Percentiles rank a stretch among this genome's conserved stretches.
Evolutionary conservation across 139 green algal species (phyloP).

Genomic region (Micractinium sp.): DNA sequence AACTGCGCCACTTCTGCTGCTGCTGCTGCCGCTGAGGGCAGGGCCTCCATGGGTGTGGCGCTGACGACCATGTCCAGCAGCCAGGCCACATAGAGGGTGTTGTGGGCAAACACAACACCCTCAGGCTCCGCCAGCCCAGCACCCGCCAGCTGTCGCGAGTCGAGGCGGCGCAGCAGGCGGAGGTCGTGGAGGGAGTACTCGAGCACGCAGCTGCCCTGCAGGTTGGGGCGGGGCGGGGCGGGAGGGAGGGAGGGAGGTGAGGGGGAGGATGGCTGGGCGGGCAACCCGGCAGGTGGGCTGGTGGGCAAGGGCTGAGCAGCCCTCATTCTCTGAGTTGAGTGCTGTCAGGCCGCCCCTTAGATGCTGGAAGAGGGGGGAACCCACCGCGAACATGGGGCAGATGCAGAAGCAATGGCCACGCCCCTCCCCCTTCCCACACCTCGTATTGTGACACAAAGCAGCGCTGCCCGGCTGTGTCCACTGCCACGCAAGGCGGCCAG

Average conservation of each 20-base stretch:
- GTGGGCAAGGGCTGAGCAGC: not conserved
- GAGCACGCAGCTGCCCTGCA: not conserved
- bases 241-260: not conserved
- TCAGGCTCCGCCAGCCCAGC: not conserved
- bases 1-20: not conserved
- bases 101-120: not conserved
- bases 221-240: not conserved
- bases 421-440: not conserved
- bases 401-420: not conserved
- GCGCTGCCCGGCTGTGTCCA: not conserved
- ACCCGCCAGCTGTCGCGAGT: not conserved
- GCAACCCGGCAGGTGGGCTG: no score
- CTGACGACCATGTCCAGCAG: not conserved
- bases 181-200: slow-evolving; percentile 8
- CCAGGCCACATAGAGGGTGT: not conserved
- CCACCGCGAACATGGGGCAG: not conserved
- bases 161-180: not conserved
- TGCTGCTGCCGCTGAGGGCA: not conserved
- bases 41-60: not conserved
- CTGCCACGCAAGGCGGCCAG: not conserved
- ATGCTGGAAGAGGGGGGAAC: no score
- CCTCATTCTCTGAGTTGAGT: no score
- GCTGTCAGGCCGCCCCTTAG: no score
- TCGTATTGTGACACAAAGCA: slow-evolving; percentile 10
- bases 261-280: no score